These are phyloP conservation scores for Aspergillus latus DNA, from an alignment of 2,329 filamentous ascomycete genomes.

Conservation along the genomic window DNA sequence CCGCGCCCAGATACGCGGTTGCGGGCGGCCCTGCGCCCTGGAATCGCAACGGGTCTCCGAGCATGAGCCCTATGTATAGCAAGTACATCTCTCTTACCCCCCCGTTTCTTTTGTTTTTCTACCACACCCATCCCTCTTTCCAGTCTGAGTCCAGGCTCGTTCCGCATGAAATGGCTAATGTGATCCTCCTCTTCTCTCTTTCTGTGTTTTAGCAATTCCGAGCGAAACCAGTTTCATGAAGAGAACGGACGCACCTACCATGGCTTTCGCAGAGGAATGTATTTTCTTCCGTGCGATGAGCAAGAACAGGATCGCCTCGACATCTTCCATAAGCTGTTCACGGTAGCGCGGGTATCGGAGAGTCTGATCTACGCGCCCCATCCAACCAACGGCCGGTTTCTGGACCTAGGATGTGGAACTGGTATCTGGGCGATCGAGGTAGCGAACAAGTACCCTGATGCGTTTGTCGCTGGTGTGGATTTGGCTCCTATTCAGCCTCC, in stretches of 20 bases:
- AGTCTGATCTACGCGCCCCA: slow-evolving; percentile 43
- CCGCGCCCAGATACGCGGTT: slow-evolving; percentile 22
- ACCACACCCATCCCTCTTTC: background rate
- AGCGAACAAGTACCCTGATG: slow-evolving; percentile 63
- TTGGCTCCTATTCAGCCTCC: slow-evolving; percentile 61
- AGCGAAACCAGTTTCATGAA: slow-evolving; percentile 48
- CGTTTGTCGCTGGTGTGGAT: slow-evolving; percentile 63
- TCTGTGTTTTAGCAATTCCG: slow-evolving; percentile 30
- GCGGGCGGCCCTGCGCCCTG: slow-evolving; percentile 20
- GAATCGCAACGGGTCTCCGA: slow-evolving; percentile 33
- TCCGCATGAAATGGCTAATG: slow-evolving; percentile 19
- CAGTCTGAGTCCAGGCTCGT: background rate
- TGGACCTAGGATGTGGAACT: slow-evolving; percentile 77
- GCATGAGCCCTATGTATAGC: slow-evolving; percentile 20
- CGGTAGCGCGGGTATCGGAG: slow-evolving; percentile 58
- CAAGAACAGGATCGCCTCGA: slow-evolving; percentile 75
- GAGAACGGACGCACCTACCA: slow-evolving; percentile 73
- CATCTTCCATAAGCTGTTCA: slow-evolving; percentile 76
- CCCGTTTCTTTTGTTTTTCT: slow-evolving; percentile 1
- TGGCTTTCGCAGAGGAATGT: slow-evolving; percentile 65
- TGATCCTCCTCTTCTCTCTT: slow-evolving; percentile 3
- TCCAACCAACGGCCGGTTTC: slow-evolving; percentile 49
- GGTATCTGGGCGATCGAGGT: slow-evolving; percentile 91
- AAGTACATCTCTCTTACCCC: slow-evolving; percentile 24
- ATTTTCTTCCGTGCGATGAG: slow-evolving; percentile 77